Evolutionary conservation across 2,329 filamentous ascomycete genomes (phyloP), one percentile per base, ranked within the genome.

Genomic region (Fusarium verticillioides): DNA sequence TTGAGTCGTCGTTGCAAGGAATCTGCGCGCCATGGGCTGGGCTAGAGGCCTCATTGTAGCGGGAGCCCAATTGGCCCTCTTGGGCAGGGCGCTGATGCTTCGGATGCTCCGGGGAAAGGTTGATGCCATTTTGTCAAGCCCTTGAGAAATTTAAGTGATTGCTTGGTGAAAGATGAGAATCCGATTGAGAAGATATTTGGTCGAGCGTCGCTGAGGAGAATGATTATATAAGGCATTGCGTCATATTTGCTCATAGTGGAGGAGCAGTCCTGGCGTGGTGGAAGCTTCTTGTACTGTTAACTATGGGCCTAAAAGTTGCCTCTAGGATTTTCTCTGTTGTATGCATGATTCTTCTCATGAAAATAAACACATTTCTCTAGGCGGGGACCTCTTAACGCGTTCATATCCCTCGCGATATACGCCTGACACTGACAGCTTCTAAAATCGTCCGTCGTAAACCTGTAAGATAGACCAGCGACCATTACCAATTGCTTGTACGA

Each of bases 131-230:
- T 21, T 49, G 12, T 23, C 0, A n/a, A 15, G 1, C 1, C 3
- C 23, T 23, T 12, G 10, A 12, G 7, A 7, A 3, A 12, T 44
- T 1, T 21, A 7, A 11, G 9, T 13, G 5, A 9, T 13, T 28
- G 2, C 4, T 13, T 1, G 4, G 5, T 4, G 8, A 26, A 11
- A 13, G 0, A 0, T 10, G 6, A 19, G 8, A 2, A 16, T 12
- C 4, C 2, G 18, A 32, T 19, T 2, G 21, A 32, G 4, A 9
- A n/a, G 21, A 23, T 30, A 30, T 18, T 11, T 32, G 1, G 5
- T 5, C 9, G 19, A 23, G 4, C 23, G 18, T 12, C 4, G 30
- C 2, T n/a, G 19, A 21, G 13, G 16, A 30, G 26, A 13, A 15
- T 32, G 10, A 54, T 54, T 30, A 32, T 9, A 23, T 23, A 30